Conservation (phyloP, 2,329 filamentous ascomycete genomes). For the Colletotrichum sp. region DNA sequence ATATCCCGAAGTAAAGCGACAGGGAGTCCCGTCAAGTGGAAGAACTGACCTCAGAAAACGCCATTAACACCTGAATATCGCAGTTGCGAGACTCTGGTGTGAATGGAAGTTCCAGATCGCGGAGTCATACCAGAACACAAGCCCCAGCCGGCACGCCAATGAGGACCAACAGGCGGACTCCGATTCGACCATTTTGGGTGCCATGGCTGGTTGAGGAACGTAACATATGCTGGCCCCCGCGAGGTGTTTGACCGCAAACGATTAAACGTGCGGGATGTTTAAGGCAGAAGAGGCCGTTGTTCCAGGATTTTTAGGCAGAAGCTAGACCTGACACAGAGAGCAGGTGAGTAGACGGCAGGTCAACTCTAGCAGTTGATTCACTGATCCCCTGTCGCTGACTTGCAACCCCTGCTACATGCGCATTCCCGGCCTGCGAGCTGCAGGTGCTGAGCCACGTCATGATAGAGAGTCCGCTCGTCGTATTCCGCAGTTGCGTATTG, state of each 20-base stretch:
- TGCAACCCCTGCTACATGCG: not conserved
- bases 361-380: not conserved
- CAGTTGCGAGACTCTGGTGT: not conserved
- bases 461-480: not conserved
- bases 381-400: not conserved
- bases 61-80: not conserved
- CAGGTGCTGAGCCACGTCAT: not conserved
- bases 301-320: not conserved
- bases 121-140: not conserved
- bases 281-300: not conserved
- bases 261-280: not conserved
- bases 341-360: not conserved
- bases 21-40: not conserved
- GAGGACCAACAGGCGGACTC: not conserved
- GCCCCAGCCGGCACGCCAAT: not conserved
- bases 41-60: not conserved
- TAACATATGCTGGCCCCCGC: not conserved
- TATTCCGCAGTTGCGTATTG: not conserved
- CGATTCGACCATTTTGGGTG: not conserved
- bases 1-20: not conserved
- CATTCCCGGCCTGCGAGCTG: not conserved
- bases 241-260: not conserved
- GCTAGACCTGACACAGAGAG: not conserved
- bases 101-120: not conserved
- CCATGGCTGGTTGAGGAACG: not conserved